phyloP scores from a whole-genome alignment of 306 rosid genomes.

The Pueraria montana region DNA sequence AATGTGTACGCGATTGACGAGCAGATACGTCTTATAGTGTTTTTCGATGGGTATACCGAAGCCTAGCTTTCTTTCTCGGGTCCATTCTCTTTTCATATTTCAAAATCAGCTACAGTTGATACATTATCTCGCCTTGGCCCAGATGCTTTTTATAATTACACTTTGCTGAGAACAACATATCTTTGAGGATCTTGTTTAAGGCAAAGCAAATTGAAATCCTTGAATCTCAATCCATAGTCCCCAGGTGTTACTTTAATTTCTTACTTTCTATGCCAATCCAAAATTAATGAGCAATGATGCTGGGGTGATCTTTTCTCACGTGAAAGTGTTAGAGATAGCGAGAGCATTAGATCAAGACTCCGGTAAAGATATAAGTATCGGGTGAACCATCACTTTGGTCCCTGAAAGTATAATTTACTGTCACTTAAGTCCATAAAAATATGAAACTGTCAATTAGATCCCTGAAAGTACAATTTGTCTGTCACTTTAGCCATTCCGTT shows the following conservation, averaged over 20 bases:
- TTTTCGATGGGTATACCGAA: background rate
- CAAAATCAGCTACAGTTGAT: background rate
- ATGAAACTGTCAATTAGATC: too few species aligned
- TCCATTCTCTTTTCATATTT: background rate
- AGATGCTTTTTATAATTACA: background rate
- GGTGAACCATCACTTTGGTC: too few species aligned
- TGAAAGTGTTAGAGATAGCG: background rate
- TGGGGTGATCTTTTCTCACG: background rate
- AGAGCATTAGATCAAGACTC: background rate
- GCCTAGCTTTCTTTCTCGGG: background rate
- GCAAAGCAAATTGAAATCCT: conserved; percentile 3
- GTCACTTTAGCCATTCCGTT: too few species aligned
- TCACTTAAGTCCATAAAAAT: too few species aligned
- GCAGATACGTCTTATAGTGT: too few species aligned
- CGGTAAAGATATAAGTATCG: too few species aligned
- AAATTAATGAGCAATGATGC: background rate
- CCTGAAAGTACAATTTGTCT: too few species aligned
- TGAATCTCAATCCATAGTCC: background rate
- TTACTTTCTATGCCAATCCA: background rate
- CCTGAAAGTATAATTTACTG: too few species aligned
- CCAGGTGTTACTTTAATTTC: background rate
- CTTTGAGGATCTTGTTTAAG: background rate
- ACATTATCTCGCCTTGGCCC: background rate
- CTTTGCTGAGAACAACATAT: conserved; percentile 4
- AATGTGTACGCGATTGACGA: background rate